Evolutionary conservation across 768 basidiomycete species (phyloP), one percentile per base, ranked within the genome.

Genomic region (Xerocomellus intermedius): DNA sequence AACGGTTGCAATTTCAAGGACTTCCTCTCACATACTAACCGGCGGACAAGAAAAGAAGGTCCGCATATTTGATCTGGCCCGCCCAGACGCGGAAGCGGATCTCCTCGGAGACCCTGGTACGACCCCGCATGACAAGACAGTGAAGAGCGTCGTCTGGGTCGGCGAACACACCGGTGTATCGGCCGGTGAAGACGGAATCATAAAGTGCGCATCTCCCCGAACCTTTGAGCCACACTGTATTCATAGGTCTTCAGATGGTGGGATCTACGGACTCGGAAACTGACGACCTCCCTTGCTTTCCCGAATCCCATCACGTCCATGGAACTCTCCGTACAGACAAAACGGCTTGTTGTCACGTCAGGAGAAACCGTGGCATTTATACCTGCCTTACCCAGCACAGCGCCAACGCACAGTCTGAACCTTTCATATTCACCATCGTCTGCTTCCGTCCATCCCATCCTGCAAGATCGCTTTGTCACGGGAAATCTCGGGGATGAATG

Each of bases 21-120:
- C 75, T 46, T 73, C 81, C 21, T 77, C 80, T 5, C 87, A 84
- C 70, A 79, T 95, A 55, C 79, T 96, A 55, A 92, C 91, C 21
- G 96, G 95, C 48, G 96, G 96, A 1, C 90, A 98, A 75, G 97
- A 98, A 73, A 98, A 98, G 81, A 96, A 93, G 75, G 89, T 96
- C 48, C 82, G 97, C 60, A 85, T 98, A 67, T 99, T 97, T 69
- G 93, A 98, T 74, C 81, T 99, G 41, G 76, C 77, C 50, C 78
- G 87, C 45, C 90, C 94, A 43, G 93, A 96, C 63, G 91, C 91
- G 26, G 91, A 93, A 57, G 91, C 94, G 21, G 83, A 90, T 63
- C 82, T 93, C 61, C 81, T 97, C 51, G 78, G 77, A 37, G 87
- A 86, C 64, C 67, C 76, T 61, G 80, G 83, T 56, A 50, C 77